Base-by-base conservation (phyloP, 805 yeast species). In the Huiozyma sinensis region DNA sequence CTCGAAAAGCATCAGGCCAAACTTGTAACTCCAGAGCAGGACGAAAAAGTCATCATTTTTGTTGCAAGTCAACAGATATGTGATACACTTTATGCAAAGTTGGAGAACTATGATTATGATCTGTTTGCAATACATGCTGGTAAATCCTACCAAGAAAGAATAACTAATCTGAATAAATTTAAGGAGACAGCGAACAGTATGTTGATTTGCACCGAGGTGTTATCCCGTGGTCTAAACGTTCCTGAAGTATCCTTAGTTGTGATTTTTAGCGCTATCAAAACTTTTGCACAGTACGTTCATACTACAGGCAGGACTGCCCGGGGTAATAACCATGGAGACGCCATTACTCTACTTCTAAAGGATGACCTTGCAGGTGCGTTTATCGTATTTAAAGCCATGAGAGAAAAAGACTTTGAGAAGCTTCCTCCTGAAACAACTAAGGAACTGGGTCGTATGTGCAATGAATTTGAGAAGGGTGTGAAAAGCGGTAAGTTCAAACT, bases 161-260 rank as follows among this genome's bases (percentile, higher is more conserved):
- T 82, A 39, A 65, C 73, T 24, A 86, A 89, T 2, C 74, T 92
- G 35, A 68, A 72, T 10, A 85, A 78, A 41, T 92, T 90, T 61
- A 73, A 75, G 45, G 67, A 60, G 6, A 82, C 86, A 10, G 65
- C 77, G 4, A 75, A 77, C 44, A 59, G 68, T 17, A 76, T 88
- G 1, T 66, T 92, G 40, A 76, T 92, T 28, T 95, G 97, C 6
- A 92, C 98, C 0, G 92, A 95, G 2, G 83, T 92, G 28, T 87
- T 97, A 2, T 95, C 98, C 0, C 71, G 98, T 49, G 98, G 98
- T 0, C 67, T 92, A 27, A 97, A 92, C 63, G 96, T 92, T n/a
- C 83, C 87, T 42, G 82, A 80, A 24, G 72, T 90, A 28, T 79
- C 79, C 45, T 61, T 89, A 38, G 97, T 92, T 2, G 68, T 92